Evolutionary conservation across 2,329 filamentous ascomycete species (phyloP).

Genomic region (Fusarium sulawesiense): DNA sequence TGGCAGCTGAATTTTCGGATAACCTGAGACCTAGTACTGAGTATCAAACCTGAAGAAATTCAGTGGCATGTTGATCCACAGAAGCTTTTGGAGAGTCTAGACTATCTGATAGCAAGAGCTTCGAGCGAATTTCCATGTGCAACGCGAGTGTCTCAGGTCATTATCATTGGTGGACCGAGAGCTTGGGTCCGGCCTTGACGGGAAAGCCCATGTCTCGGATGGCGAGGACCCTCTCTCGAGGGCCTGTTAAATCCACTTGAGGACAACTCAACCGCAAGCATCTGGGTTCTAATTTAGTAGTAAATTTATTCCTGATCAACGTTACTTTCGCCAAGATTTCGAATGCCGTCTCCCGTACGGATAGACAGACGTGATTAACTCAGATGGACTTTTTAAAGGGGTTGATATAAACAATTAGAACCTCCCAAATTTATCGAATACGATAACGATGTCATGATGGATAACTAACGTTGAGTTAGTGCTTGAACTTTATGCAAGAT

Average conservation of each 20-base stretch:
- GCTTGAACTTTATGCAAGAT: slow-evolving; percentile 29
- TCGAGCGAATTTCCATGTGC: slow-evolving; percentile 2
- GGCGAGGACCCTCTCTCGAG: neutral
- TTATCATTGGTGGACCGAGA: slow-evolving; percentile 4
- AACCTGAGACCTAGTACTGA: neutral
- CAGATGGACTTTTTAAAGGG: neutral
- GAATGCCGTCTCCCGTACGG: slow-evolving; percentile 8
- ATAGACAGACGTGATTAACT: neutral
- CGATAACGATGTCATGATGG: neutral
- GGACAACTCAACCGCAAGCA: neutral
- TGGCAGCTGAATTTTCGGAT: neutral
- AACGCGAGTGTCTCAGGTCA: neutral
- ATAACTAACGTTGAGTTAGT: slow-evolving; percentile 2
- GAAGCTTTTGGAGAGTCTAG: neutral
- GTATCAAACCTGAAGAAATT: neutral
- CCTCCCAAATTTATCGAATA: neutral
- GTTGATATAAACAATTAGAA: neutral
- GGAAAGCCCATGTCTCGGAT: slow-evolving; percentile 17
- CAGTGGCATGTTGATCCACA: neutral
- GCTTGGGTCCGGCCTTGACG: slow-evolving; percentile 6
- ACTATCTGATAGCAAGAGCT: neutral
- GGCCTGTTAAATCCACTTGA: slow-evolving; percentile 4
- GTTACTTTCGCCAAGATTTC: slow-evolving; percentile 19
- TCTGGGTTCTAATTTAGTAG: slow-evolving; percentile 7
- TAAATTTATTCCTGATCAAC: neutral